phyloP scores from a whole-genome alignment of 805 yeast species.

The Kregervanrija fluxuum region DNA sequence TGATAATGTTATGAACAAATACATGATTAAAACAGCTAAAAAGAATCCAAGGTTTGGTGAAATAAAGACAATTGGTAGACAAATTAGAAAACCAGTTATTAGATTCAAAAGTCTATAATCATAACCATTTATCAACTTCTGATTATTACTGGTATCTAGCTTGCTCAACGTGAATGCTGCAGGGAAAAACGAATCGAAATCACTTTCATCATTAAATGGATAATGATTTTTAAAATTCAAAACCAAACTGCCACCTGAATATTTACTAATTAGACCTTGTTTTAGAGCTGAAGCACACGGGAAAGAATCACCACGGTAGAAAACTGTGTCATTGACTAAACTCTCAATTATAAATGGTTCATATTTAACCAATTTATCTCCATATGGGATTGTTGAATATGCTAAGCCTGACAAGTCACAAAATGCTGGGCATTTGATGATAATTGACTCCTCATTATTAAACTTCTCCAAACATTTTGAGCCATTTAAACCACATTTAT shows the following conservation, averaged over 20 bases:
- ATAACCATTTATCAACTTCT: too few species aligned
- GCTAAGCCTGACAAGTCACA: constrained; percentile 58
- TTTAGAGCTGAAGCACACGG: constrained; percentile 90
- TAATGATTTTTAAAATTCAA: constrained; percentile 58
- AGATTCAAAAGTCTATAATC: too few species aligned
- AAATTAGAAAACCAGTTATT: constrained; percentile 50
- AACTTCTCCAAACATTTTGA: constrained; percentile 37
- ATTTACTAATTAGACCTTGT: constrained; percentile 69
- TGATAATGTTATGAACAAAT: neutral
- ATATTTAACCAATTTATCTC: constrained; percentile 60
- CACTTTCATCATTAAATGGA: neutral
- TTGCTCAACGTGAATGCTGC: constrained; percentile 62
- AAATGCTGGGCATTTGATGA: constrained; percentile 79
- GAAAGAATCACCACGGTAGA: constrained; percentile 83
- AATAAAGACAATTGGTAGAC: constrained; percentile 53
- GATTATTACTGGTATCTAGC: constrained; percentile 31
- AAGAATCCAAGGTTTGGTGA: constrained; percentile 59
- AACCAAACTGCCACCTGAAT: constrained; percentile 38
- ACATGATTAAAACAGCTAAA: constrained; percentile 51
- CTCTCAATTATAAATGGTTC: constrained; percentile 75
- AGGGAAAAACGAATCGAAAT: constrained; percentile 69
- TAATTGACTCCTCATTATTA: constrained; percentile 33
- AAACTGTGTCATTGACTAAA: constrained; percentile 31
- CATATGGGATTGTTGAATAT: constrained; percentile 69
- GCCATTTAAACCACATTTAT: constrained; percentile 69